A percentile compares a stretch with the other conserved stretches of the same genome.
These are phyloP conservation scores for Monosporascus sp. DNA, from an alignment of 2,329 filamentous ascomycete genomes.

Conservation along the genomic window DNA sequence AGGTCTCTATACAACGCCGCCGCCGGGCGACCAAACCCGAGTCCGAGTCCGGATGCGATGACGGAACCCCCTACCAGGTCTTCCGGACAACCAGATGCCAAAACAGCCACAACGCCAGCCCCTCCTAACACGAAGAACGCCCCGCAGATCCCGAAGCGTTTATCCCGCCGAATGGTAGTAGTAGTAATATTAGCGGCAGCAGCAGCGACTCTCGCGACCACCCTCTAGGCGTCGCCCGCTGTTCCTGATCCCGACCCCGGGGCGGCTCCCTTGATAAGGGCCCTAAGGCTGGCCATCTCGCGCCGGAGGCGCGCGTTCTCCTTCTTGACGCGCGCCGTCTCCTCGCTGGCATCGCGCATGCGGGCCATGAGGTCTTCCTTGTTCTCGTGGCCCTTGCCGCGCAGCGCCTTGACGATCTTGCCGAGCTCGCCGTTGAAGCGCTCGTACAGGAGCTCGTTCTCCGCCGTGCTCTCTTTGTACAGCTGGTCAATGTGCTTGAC, in stretches of 20 bases:
- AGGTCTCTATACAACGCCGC: no score
- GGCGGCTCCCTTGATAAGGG: conserved; percentile 40
- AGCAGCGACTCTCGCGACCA: conserved; percentile 8
- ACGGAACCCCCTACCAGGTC: neutral
- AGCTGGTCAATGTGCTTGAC: conserved; percentile 79
- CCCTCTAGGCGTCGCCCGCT: conserved; percentile 22
- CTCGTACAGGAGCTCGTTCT: conserved; percentile 90
- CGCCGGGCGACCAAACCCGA: no score
- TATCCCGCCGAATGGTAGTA: neutral
- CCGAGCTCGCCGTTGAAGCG: conserved; percentile 87
- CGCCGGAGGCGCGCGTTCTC: conserved; percentile 80
- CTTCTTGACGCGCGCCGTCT: conserved; percentile 70
- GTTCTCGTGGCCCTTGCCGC: conserved; percentile 66
- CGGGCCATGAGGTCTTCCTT: conserved; percentile 70
- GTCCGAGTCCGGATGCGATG: no score
- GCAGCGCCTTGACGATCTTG: conserved; percentile 72
- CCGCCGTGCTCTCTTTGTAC: conserved; percentile 79
- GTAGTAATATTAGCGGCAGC: neutral
- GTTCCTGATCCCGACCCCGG: neutral
- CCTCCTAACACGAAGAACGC: conserved; percentile 13
- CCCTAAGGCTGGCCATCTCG: conserved; percentile 68
- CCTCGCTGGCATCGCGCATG: conserved; percentile 69
- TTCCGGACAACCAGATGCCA: conserved; percentile 8
- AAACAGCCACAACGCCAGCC: conserved; percentile 10
- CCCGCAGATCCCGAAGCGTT: conserved; percentile 7